Evolutionary conservation across 139 green algal genomes (phyloP).

Genomic region (Chlorella sp.): DNA sequence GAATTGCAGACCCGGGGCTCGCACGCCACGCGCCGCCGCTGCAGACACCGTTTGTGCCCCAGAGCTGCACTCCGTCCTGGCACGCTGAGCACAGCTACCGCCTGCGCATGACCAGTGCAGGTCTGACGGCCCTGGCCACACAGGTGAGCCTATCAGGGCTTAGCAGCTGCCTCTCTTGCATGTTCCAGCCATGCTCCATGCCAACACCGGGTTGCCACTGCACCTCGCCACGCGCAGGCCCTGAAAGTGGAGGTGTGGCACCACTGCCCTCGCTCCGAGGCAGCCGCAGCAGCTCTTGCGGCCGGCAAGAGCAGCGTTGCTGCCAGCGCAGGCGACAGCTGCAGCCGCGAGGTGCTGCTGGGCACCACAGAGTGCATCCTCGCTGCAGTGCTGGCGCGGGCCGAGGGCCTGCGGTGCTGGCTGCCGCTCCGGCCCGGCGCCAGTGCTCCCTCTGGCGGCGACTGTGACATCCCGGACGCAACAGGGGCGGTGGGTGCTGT

Average conservation of each 20-base stretch:
- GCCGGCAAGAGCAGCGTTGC: constrained; percentile 19
- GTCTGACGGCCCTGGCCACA: constrained; percentile 34
- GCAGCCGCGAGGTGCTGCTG: constrained; percentile 44
- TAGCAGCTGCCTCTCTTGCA: neutral
- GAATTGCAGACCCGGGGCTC: constrained; percentile 17
- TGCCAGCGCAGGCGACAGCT: neutral
- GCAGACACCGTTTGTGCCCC: constrained; percentile 57
- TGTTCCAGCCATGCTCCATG: neutral
- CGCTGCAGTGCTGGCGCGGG: constrained; percentile 34
- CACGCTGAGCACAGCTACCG: constrained; percentile 30
- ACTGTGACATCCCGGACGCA: constrained; percentile 44
- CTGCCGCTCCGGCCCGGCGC: constrained; percentile 28
- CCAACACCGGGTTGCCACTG: neutral
- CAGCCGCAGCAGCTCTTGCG: constrained; percentile 38
- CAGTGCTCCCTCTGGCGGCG: constrained; percentile 26
- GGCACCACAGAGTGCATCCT: constrained; percentile 33
- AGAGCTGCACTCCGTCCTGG: constrained; percentile 63
- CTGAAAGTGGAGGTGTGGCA: constrained; percentile 59
- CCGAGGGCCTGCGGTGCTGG: constrained; percentile 28
- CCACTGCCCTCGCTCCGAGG: constrained; percentile 46
- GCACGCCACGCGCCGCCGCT: constrained; percentile 23
- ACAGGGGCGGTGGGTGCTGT: constrained; percentile 53
- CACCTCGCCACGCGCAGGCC: constrained; percentile 6
- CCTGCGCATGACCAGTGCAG: constrained; percentile 19
- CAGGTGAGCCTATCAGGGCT: constrained; percentile 9